A percentile compares a stretch with the other conserved stretches of the same genome.
phyloP scores from a whole-genome alignment of 2,329 filamentous ascomycete species.

The Trichoderma atrobrunneum region DNA sequence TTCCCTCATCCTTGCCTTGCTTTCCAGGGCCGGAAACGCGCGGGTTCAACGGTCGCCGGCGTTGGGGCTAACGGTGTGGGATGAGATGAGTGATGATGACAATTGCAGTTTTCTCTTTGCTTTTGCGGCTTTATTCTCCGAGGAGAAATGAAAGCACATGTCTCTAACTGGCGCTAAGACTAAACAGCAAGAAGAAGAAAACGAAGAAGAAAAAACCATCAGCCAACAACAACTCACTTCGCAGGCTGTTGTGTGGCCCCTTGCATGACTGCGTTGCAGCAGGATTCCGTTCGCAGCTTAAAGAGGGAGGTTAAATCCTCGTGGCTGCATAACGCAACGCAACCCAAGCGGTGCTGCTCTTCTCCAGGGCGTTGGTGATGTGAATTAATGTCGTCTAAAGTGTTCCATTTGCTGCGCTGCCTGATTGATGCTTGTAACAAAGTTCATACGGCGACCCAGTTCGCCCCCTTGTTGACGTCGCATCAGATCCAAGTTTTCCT shows the following conservation, averaged over 20 bases:
- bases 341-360: background rate
- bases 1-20: background rate
- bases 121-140: constrained; percentile 6
- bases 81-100: background rate
- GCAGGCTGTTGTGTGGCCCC: background rate
- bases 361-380: background rate
- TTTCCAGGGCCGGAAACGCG: background rate
- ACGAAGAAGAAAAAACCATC: background rate
- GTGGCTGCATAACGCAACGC: background rate
- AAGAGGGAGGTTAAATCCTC: background rate
- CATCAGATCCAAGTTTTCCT: background rate
- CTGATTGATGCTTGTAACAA: background rate
- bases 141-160: background rate
- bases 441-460: background rate
- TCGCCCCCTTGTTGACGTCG: background rate
- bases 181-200: background rate
- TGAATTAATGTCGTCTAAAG: background rate
- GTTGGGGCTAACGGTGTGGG: background rate
- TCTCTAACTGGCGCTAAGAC: background rate
- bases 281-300: background rate
- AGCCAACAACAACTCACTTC: background rate
- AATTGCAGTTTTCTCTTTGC: background rate
- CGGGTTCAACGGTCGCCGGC: background rate
- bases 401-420: background rate
- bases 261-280: background rate